A percentile compares a stretch with the other conserved stretches of the same genome.
Evolutionary conservation across 495 filamentous ascomycete genomes (phyloP).

Genomic region (Margaritispora aquatica): DNA sequence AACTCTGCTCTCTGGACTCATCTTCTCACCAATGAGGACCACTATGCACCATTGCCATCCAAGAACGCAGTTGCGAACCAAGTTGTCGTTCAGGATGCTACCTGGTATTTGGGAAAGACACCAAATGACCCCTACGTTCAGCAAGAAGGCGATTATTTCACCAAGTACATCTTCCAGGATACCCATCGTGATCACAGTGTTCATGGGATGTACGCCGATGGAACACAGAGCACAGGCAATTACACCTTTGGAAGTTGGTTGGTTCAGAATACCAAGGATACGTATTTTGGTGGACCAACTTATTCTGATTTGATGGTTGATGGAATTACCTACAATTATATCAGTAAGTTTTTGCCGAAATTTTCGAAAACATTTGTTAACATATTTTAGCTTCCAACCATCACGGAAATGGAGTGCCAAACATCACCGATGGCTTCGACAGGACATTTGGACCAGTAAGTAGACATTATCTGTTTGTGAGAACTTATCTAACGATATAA

Average conservation of each 20-base stretch:
- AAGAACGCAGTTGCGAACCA: conserved; percentile 34
- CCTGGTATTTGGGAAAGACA: conserved; percentile 47
- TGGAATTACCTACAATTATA: conserved; percentile 49
- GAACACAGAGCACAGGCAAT: conserved; percentile 39
- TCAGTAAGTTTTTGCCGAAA: conserved; percentile 18
- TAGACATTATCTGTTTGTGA: not conserved
- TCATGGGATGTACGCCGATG: conserved; percentile 49
- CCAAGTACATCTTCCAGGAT: conserved; percentile 51
- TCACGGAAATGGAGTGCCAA: conserved; percentile 49
- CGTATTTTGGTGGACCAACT: conserved; percentile 50
- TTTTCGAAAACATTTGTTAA: conserved; percentile 14
- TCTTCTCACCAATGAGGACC: conserved; percentile 40
- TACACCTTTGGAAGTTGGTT: conserved; percentile 49
- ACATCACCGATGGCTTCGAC: conserved; percentile 53
- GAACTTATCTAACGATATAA: not conserved
- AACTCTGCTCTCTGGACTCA: conserved; percentile 51
- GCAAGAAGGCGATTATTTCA: conserved; percentile 50
- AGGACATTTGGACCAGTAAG: conserved; percentile 44
- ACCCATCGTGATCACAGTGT: conserved; percentile 46
- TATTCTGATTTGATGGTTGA: conserved; percentile 53
- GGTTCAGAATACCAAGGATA: conserved; percentile 53
- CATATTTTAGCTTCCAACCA: conserved; percentile 41
- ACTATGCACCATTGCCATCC: conserved; percentile 46
- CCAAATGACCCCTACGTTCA: conserved; percentile 42
- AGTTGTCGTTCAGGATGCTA: conserved; percentile 49